Evolutionary conservation across 2,329 filamentous ascomycete species (phyloP), one percentile per base, ranked within the genome.

Genomic region (Fusarium buharicum): DNA sequence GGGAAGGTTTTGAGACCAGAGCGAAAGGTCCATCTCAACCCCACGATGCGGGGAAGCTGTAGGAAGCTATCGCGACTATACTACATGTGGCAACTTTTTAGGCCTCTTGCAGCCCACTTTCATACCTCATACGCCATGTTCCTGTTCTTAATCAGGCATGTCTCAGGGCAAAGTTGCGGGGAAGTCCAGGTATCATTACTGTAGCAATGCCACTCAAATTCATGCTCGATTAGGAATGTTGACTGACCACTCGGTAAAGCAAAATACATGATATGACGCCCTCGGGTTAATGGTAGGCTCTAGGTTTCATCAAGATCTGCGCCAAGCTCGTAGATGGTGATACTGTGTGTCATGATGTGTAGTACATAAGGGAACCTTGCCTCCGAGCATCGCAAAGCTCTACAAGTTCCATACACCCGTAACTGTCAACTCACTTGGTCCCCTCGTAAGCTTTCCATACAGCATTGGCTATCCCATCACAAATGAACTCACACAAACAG

Each of bases 21-120:
- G 24, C 33, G 38, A 64, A 43, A 45, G 30, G 33, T 27, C 38
- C 18, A 54, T 37, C 10, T 16, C 14, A 18, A 55, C 43, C 41
- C 43, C 57, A 41, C 28, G 47, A 43, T 52, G 46, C 46, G 59
- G 60, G 60, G 60, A 31, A 36, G 24, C 27, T 36, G 12, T 13
- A 45, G 28, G 41, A 44, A 22, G 39, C 45, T 28, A 40, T 38
- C 30, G 3, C 16, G 8, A 28, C 62, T 55, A 62, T 39, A 27
- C 62, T 58, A 17, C 17, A 55, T 59, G 48, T 31, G 62, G 62
- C 16, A 64, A 65, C 22, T 62, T 65, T 65, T 62, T 51, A 14
- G 62, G 30, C 56, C 56, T 43, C 17, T 57, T 13, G 7, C 54
- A 40, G 40, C 48, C 46, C 53, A 27, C 46, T 20, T 30, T 27